phyloP scores from a whole-genome alignment of 1,284 basidiomycete genomes.

The Moesziomyces globuligerus region DNA sequence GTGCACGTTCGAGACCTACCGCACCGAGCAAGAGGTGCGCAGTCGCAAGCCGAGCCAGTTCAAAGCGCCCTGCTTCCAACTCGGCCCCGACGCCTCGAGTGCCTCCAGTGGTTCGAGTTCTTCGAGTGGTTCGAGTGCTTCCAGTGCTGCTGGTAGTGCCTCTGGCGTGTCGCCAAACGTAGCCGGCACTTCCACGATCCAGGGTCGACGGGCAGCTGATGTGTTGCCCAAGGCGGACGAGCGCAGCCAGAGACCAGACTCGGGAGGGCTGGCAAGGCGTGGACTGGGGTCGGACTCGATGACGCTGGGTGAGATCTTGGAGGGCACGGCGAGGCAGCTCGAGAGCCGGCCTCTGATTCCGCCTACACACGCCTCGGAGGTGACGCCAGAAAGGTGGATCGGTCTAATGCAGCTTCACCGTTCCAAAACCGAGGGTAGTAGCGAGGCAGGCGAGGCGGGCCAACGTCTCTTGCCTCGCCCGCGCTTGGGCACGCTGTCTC shows the following conservation, averaged over 20 bases:
- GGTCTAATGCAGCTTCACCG: background rate
- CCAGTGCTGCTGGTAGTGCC: no score
- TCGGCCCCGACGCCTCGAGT: conserved; percentile 5
- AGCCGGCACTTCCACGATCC: no score
- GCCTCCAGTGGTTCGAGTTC: no score
- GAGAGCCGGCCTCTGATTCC: background rate
- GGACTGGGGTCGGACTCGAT: background rate
- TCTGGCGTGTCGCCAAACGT: background rate
- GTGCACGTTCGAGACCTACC: conserved; percentile 28
- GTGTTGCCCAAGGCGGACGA: no score
- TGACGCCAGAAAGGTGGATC: no score
- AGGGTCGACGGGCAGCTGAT: no score
- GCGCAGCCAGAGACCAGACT: no score
- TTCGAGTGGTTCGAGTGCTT: no score
- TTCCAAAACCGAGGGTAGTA: no score
- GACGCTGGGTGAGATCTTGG: background rate
- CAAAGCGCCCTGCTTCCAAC: conserved; percentile 18
- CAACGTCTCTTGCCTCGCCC: background rate
- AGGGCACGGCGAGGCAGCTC: background rate
- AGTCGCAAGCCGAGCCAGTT: conserved; percentile 12
- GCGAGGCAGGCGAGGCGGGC: no score
- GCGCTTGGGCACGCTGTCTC: background rate
- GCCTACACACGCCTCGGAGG: background rate
- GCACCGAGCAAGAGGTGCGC: conserved; percentile 24
- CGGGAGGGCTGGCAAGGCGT: background rate